These are phyloP conservation scores for Sporisorium sorghi DNA, from an alignment of 1,284 basidiomycete genomes.

Conservation along the genomic window DNA sequence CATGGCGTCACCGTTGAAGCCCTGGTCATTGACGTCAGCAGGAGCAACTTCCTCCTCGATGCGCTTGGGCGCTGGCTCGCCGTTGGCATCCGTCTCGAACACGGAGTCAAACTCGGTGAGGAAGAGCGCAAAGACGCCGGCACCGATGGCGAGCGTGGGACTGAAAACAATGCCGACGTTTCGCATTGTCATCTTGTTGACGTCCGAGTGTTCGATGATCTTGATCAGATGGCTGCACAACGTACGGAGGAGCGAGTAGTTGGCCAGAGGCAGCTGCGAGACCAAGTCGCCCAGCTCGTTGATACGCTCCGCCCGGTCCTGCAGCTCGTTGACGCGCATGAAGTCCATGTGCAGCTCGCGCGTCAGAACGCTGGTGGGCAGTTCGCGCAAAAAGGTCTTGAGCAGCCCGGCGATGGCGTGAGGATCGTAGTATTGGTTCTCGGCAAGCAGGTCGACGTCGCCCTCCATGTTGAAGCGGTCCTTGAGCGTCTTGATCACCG, in stretches of 20 bases:
- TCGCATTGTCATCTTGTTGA: constrained; percentile 99
- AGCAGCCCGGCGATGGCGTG: constrained; percentile 66
- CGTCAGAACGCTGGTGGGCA: constrained; percentile 64
- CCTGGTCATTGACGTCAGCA: constrained; percentile 10
- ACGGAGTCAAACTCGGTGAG: constrained; percentile 63
- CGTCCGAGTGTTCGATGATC: constrained; percentile 86
- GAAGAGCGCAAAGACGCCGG: constrained; percentile 63
- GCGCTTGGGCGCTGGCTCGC: constrained; percentile 48
- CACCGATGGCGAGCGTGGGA: constrained; percentile 64
- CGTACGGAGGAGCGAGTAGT: constrained; percentile 92
- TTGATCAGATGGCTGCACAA: constrained; percentile 95
- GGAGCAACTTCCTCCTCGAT: constrained; percentile 45
- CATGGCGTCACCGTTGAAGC: background rate
- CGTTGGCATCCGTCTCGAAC: constrained; percentile 61
- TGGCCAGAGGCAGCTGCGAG: constrained; percentile 85
- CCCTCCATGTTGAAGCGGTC: constrained; percentile 85
- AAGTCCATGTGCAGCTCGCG: constrained; percentile 63
- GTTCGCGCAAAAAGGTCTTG: constrained; percentile 64
- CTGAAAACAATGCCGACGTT: constrained; percentile 94
- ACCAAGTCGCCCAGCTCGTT: constrained; percentile 87
- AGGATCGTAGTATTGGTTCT: constrained; percentile 58
- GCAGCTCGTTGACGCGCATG: constrained; percentile 75
- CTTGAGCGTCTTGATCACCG: constrained; percentile 91
- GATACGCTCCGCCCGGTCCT: constrained; percentile 87
- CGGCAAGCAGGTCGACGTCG: constrained; percentile 64